Base-by-base conservation (phyloP, 345 rosid species). In the Gynandropsis gynandra region DNA sequence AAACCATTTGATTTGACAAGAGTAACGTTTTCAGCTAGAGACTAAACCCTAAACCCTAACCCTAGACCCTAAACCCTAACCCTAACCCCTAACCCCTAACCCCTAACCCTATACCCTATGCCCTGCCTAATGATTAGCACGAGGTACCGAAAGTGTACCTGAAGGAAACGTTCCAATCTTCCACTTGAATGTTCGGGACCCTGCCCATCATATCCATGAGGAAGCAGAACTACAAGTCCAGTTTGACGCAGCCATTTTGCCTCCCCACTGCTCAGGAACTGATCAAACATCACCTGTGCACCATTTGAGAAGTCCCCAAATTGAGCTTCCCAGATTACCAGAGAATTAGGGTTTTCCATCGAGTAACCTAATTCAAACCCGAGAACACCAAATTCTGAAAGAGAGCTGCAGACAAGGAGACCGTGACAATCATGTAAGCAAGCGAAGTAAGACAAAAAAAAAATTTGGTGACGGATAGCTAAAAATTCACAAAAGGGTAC, bases 101-200 rank as follows among this genome's bases (percentile, higher is more conserved):
- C n/a, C n/a, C n/a, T n/a, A n/a, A n/a, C n/a, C n/a, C n/a, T n/a
- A n/a, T n/a, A n/a, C n/a, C n/a, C n/a, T n/a, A n/a, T n/a, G n/a
- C n/a, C n/a, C n/a, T n/a, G n/a, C n/a, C n/a, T n/a, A n/a, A n/a
- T n/a, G n/a, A n/a, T n/a, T n/a, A n/a, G n/a, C n/a, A n/a, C n/a
- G n/a, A n/a, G n/a, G 48, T 16, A 10, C 4, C 1, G 35, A 16
- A 14, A 17, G 16, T 42, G 9, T 54, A 85, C 95, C 87, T 77
- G 84, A 60, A 84, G 83, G 70, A 81, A 84, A 29, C 94, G 74
- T 67, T 84, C 94, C 46, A 79, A 55, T 16, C 86, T 72, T 40
- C 79, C 83, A 63, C 94, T 85, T 39, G 94, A 84, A 72, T 84
- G 89, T 69, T 84, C 94, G 72, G 94, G 94, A 50, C 89, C 89